A percentile compares a stretch with the other conserved stretches of the same genome.
phyloP scores from a whole-genome alignment of 495 filamentous ascomycete species.

The Aspergillus homomorphus region DNA sequence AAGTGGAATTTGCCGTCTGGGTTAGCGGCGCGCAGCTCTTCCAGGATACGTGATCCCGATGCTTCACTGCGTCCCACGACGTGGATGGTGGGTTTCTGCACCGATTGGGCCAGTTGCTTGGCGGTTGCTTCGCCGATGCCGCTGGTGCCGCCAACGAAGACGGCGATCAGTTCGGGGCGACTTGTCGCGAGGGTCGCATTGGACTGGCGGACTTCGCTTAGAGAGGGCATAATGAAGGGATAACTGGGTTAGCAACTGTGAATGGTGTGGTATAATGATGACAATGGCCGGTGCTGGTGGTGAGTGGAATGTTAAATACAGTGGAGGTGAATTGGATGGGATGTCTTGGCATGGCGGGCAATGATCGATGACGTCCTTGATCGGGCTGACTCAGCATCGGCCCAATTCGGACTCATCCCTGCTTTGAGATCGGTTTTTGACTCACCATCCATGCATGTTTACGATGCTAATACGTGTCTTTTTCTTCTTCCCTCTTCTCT shows the following conservation, averaged over 20 bases:
- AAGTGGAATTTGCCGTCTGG: constrained; percentile 46
- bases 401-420: not conserved
- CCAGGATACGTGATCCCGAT: constrained; percentile 33
- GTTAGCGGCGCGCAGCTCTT: constrained; percentile 37
- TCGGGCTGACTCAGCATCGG: not conserved
- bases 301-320: not conserved
- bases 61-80: constrained; percentile 47
- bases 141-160: constrained; percentile 61
- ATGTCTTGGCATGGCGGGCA: not conserved
- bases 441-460: no score
- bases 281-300: not conserved
- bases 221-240: constrained; percentile 10
- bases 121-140: constrained; percentile 59
- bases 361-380: not conserved
- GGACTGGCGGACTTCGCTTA: constrained; percentile 14
- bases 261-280: not conserved
- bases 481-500: no score
- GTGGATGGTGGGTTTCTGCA: constrained; percentile 39
- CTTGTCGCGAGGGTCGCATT: constrained; percentile 23
- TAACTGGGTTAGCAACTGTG: not conserved
- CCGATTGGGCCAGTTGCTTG: constrained; percentile 49
- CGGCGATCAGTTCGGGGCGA: constrained; percentile 44
- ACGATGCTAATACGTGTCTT: no score
- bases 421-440: no score
- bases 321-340: not conserved